Evolutionary conservation across 2,329 filamentous ascomycete genomes (phyloP).

Genomic region (Calycina marina): DNA sequence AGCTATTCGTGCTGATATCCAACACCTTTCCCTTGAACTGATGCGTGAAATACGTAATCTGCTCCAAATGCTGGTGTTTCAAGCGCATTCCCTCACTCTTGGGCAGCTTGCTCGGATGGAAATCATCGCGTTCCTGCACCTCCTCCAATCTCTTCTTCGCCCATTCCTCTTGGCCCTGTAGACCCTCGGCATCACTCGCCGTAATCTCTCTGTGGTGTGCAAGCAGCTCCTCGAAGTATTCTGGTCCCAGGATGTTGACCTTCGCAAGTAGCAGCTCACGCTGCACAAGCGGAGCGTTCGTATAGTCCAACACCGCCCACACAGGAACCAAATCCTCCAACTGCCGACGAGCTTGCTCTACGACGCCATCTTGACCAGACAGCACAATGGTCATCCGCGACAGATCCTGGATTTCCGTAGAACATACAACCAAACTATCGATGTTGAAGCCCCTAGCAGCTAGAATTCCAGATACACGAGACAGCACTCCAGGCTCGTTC

Average conservation of each 20-base stretch:
- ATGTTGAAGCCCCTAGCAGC: slow-evolving; percentile 98
- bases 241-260: slow-evolving; percentile 88
- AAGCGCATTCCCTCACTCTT: slow-evolving; percentile 81
- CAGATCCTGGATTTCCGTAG: slow-evolving; percentile 90
- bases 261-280: slow-evolving; percentile 91
- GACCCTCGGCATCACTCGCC: slow-evolving; percentile 23
- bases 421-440: slow-evolving; percentile 93
- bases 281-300: slow-evolving; percentile 80
- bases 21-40: slow-evolving; percentile 96
- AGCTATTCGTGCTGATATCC: slow-evolving; percentile 96
- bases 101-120: slow-evolving; percentile 78
- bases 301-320: slow-evolving; percentile 97
- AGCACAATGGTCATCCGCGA: slow-evolving; percentile 98
- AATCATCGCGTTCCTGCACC: slow-evolving; percentile 37
- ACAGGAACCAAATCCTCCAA: slow-evolving; percentile 94
- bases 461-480: slow-evolving; percentile 88
- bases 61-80: slow-evolving; percentile 94
- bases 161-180: slow-evolving; percentile 26
- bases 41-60: slow-evolving; percentile 90
- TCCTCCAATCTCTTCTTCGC: slow-evolving; percentile 19
- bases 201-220: slow-evolving; percentile 91
- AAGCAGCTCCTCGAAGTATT: slow-evolving; percentile 95
- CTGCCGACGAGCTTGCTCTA: slow-evolving; percentile 91
- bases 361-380: slow-evolving; percentile 88
- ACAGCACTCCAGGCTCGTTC: slow-evolving; percentile 95